phyloP scores from a whole-genome alignment of 768 basidiomycete genomes.

The Polyporus arcularius region DNA sequence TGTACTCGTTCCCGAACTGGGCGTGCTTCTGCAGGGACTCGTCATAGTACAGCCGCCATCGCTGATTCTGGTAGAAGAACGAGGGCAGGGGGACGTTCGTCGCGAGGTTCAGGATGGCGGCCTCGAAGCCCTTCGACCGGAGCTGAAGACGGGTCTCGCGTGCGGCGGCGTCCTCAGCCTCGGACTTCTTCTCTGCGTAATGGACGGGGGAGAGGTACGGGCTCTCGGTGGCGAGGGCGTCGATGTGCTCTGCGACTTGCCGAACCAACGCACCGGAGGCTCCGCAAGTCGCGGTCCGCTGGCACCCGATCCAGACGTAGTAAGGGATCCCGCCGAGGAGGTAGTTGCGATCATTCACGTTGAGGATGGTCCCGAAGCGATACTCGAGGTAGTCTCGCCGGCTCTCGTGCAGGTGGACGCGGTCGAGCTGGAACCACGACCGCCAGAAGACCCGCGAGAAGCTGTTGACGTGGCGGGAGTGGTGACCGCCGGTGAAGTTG shows the following conservation, averaged over 20 bases:
- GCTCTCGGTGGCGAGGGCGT: constrained; percentile 25
- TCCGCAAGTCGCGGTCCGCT: constrained; percentile 58
- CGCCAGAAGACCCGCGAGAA: constrained; percentile 25
- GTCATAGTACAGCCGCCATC: constrained; percentile 72
- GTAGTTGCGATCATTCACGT: constrained; percentile 71
- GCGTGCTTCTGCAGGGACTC: constrained; percentile 60
- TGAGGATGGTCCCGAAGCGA: constrained; percentile 73
- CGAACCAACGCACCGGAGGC: constrained; percentile 62
- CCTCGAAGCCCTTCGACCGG: constrained; percentile 21
- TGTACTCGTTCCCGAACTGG: constrained; percentile 57
- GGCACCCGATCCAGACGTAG: constrained; percentile 77
- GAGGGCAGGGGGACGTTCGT: constrained; percentile 51
- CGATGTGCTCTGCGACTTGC: constrained; percentile 53
- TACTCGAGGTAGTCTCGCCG: constrained; percentile 76
- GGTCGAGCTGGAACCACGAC: constrained; percentile 27
- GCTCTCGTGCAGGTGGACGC: constrained; percentile 52
- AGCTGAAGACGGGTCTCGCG: constrained; percentile 36
- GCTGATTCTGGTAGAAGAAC: constrained; percentile 64
- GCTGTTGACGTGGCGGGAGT: constrained; percentile 19
- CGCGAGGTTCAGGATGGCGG: constrained; percentile 48
- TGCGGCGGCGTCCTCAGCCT: constrained; percentile 38
- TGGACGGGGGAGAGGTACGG: constrained; percentile 37
- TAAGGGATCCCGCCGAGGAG: constrained; percentile 58
- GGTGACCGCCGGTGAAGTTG: constrained; percentile 20
- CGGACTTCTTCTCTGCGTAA: constrained; percentile 38